Evolutionary conservation across 2,329 filamentous ascomycete species (phyloP).

Genomic region (Colletotrichum euphorbiae): DNA sequence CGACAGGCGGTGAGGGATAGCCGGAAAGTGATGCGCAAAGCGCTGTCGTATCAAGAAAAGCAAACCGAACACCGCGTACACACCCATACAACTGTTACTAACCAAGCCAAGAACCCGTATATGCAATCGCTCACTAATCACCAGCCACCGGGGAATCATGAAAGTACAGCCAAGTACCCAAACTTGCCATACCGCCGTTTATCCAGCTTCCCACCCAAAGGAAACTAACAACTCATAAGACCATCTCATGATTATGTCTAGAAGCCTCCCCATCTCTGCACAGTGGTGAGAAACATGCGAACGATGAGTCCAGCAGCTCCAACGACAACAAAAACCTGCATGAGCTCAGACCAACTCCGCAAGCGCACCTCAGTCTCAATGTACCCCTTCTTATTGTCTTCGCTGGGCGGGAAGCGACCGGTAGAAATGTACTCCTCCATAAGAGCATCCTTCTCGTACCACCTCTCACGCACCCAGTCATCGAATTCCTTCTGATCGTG

Average conservation of each 20-base stretch:
- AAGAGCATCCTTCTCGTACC: conserved; percentile 91
- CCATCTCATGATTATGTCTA: not conserved
- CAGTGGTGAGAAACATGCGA: conserved; percentile 51
- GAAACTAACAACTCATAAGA: not conserved
- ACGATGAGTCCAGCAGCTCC: conserved; percentile 57
- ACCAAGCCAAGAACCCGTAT: conserved; percentile 3
- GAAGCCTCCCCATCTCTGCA: conserved; percentile 10
- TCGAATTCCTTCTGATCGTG: conserved; percentile 81
- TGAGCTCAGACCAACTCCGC: conserved; percentile 64
- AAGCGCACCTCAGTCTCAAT: conserved; percentile 71
- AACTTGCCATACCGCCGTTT: not conserved
- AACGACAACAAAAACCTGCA: conserved; percentile 65
- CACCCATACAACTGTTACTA: not conserved
- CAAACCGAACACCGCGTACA: not conserved
- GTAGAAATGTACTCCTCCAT: conserved; percentile 85
- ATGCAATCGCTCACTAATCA: conserved; percentile 36
- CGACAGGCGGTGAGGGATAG: not conserved
- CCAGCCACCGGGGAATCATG: conserved; percentile 15
- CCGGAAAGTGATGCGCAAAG: not conserved
- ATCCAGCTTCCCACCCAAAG: not conserved
- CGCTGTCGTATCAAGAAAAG: not conserved
- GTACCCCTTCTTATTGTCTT: conserved; percentile 55
- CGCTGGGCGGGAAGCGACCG: conserved; percentile 78
- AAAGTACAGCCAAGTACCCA: conserved; percentile 4
- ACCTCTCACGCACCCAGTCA: conserved; percentile 84